Conservation (phyloP, 2,329 filamentous ascomycete genomes). For the Nemania bipapillata region DNA sequence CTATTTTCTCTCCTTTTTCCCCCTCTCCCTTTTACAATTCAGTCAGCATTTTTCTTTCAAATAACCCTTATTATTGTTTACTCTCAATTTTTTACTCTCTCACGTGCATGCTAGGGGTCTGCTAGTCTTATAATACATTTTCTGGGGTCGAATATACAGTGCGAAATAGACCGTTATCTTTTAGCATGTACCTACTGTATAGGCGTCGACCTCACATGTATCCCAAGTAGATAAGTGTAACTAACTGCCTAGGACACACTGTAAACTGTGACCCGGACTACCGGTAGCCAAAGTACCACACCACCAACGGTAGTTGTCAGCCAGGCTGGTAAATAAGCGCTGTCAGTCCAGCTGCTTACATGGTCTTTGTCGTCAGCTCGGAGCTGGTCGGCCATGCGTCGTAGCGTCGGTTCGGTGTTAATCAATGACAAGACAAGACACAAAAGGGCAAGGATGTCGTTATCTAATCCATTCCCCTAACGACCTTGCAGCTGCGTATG, state of each 20-base stretch:
- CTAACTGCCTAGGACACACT: no score
- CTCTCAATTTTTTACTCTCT: no score
- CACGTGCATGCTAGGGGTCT: background rate
- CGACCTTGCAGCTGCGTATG: background rate
- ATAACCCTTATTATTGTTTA: no score
- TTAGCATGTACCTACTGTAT: background rate
- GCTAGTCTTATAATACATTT: background rate
- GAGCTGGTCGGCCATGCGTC: background rate
- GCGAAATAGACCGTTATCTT: background rate
- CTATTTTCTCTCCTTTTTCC: background rate
- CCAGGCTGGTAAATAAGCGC: background rate
- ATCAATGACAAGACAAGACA: background rate
- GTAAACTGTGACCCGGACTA: background rate
- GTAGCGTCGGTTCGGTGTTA: background rate
- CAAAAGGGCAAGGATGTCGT: background rate
- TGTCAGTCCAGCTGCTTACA: background rate
- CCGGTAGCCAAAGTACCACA: background rate
- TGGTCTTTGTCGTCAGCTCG: background rate
- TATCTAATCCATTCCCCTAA: constrained; percentile 2
- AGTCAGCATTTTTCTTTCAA: no score
- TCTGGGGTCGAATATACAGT: background rate
- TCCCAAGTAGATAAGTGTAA: no score
- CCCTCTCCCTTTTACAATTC: background rate
- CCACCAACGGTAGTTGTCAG: background rate
- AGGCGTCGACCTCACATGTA: no score